Base-by-base conservation (phyloP, 163 green algal genomes). In the Scenedesmus sp. region DNA sequence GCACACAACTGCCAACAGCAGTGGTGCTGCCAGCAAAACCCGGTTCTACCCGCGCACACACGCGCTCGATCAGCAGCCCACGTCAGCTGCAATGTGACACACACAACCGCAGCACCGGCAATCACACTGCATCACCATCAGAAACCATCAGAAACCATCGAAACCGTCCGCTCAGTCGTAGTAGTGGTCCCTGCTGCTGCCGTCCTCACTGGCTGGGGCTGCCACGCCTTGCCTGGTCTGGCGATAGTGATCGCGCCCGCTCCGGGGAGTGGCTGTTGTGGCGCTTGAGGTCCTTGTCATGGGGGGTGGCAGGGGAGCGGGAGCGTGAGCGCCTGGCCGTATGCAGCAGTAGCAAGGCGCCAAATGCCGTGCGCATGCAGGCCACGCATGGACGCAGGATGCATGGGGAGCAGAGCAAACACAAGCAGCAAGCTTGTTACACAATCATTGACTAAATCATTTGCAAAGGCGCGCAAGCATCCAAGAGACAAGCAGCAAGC, bases 241-340 rank as follows among this genome's bases (percentile, higher is more conserved):
- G 4, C 23, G 70, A 79, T 0, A 52, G 70, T 52, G 70, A 79
- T 1, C 70, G 70, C 70, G 46, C 5, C 4, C 70, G 70, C 70
- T 79, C 70, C 70, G 70, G 70, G 70, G 70, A 79, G 70, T 79
- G 70, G 70, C 70, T 79, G 70, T 79, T 76, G 84, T 26, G 34
- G 20, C 55, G 20, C 87, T 91, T 92, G 54, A 23, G 54, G 88
- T 92, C 88, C 81, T 88, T 79, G 81, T 92, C 81, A 66, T 77
- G 82, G 34, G 88, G 88, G 34, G 88, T 92, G 46, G 59, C 15
- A 20, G 88, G 88, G 52, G 77, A 88, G 57, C 66, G 81, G 15
- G 57, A 67, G 54, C 88, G 81, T 81, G 77, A 88, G 66, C 64
- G 60, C 76, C 76, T 73, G 34, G 34, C 34, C 34, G 34, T 46